phyloP scores from a whole-genome alignment of 805 yeast genomes.

The Myxozyma nipponensis region DNA sequence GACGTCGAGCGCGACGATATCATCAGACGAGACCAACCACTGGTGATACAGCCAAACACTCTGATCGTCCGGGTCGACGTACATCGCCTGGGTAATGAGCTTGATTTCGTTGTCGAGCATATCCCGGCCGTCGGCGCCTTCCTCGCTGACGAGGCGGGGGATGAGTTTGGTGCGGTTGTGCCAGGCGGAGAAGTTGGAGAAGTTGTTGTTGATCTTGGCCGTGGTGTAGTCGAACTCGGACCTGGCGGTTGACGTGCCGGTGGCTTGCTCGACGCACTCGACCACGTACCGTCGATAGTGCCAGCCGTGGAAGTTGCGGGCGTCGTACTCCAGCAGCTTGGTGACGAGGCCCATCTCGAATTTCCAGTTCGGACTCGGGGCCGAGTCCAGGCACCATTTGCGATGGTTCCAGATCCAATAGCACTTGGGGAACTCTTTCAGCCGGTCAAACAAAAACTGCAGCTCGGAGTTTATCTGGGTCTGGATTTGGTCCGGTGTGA shows the following conservation, averaged over 20 bases:
- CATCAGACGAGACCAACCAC: conserved; percentile 58
- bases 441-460: conserved; percentile 51
- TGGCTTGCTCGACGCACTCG: conserved; percentile 33
- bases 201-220: conserved; percentile 69
- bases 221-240: conserved; percentile 76
- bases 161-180: conserved; percentile 78
- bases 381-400: conserved; percentile 63
- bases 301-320: conserved; percentile 94
- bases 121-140: conserved; percentile 26
- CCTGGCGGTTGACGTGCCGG: conserved; percentile 36
- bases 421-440: conserved; percentile 74
- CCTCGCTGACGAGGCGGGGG: conserved; percentile 44
- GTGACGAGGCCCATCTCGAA: conserved; percentile 66
- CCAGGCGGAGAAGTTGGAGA: conserved; percentile 95
- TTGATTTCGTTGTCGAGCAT: conserved; percentile 50
- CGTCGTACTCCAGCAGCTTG: conserved; percentile 64
- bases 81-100: conserved; percentile 75
- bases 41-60: conserved; percentile 86
- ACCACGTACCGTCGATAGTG: conserved; percentile 79
- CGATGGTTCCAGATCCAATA: conserved; percentile 98
- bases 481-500: conserved; percentile 24
- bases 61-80: conserved; percentile 90
- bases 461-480: conserved; percentile 54
- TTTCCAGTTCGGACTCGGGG: conserved; percentile 56
- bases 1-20: conserved; percentile 32